Evolutionary conservation across 1,284 basidiomycete genomes (phyloP).

Genomic region (Puccinia coronata): DNA sequence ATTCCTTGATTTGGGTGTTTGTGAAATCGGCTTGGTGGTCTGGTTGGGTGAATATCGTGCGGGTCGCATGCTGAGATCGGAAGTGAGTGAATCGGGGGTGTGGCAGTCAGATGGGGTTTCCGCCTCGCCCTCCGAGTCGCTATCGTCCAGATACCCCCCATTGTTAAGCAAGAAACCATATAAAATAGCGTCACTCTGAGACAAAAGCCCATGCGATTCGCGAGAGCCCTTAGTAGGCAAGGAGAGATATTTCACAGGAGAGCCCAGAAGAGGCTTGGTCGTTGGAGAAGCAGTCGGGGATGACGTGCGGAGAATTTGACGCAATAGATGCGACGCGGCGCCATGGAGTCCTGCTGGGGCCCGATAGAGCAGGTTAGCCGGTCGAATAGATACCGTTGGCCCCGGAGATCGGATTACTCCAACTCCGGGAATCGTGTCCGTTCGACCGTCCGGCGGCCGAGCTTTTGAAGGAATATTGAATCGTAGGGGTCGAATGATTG

Average conservation of each 20-base stretch:
- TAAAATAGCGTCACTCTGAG: background rate
- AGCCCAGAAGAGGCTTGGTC: background rate
- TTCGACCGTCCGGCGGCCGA: background rate
- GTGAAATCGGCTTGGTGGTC: background rate
- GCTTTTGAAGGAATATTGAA: background rate
- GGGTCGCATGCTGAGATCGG: background rate
- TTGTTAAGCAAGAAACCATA: slow-evolving; percentile 21
- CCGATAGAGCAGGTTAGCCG: slow-evolving; percentile 14
- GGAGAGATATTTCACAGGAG: slow-evolving; percentile 4
- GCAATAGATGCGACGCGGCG: slow-evolving; percentile 14
- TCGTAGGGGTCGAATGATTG: background rate
- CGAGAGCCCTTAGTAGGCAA: background rate
- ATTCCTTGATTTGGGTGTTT: background rate
- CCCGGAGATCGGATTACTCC: slow-evolving; percentile 10
- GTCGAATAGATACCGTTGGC: slow-evolving; percentile 14
- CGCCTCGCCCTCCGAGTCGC: slow-evolving; percentile 12
- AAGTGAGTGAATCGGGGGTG: background rate
- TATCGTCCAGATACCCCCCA: slow-evolving; percentile 27
- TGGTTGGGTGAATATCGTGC: background rate
- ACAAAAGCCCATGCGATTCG: background rate
- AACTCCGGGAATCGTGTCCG: background rate
- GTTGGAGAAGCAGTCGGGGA: background rate
- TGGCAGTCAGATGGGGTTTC: slow-evolving; percentile 1
- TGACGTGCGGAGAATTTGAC: slow-evolving; percentile 11
- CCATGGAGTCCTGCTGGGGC: slow-evolving; percentile 17